phyloP scores from a whole-genome alignment of 2,329 filamentous ascomycete genomes.

The Penicillium sp. region DNA sequence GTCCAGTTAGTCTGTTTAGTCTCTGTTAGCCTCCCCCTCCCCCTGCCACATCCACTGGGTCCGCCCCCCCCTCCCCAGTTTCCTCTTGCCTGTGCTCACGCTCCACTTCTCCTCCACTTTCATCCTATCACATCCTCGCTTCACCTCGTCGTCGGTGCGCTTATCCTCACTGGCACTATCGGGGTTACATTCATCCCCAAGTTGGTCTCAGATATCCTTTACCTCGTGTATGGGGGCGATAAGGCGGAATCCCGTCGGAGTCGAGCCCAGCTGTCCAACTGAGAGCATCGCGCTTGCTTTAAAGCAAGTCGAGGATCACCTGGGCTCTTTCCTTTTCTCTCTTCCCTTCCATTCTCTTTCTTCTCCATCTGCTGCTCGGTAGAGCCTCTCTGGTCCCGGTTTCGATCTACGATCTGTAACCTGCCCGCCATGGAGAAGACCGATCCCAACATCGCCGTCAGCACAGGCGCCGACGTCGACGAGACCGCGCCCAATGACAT shows the following conservation, averaged over 20 bases:
- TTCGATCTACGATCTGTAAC: slow-evolving; percentile 3
- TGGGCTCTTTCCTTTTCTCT: not conserved
- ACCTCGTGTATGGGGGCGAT: slow-evolving; percentile 13
- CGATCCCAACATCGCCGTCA: slow-evolving; percentile 28
- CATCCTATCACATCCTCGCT: slow-evolving; percentile 1
- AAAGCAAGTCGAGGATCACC: not conserved
- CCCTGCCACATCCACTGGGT: not conserved
- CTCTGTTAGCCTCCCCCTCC: not conserved
- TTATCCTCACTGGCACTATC: not conserved
- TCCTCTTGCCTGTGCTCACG: not conserved
- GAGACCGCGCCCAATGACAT: slow-evolving; percentile 32
- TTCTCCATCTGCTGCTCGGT: slow-evolving; percentile 5
- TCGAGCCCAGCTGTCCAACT: not conserved
- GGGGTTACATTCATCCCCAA: slow-evolving; percentile 18
- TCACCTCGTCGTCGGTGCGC: slow-evolving; percentile 1
- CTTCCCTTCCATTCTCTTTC: not conserved
- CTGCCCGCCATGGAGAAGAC: slow-evolving; percentile 24
- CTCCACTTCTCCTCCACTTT: not conserved
- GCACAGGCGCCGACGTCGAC: slow-evolving; percentile 24
- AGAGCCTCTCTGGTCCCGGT: not conserved
- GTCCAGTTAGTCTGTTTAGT: not conserved
- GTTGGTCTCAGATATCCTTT: slow-evolving; percentile 14
- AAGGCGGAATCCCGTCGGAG: slow-evolving; percentile 20
- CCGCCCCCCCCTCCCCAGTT: not conserved
- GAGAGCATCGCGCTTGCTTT: not conserved